Conservation (phyloP, 2,329 filamentous ascomycete species). For the Scedosporium minutisporum region DNA sequence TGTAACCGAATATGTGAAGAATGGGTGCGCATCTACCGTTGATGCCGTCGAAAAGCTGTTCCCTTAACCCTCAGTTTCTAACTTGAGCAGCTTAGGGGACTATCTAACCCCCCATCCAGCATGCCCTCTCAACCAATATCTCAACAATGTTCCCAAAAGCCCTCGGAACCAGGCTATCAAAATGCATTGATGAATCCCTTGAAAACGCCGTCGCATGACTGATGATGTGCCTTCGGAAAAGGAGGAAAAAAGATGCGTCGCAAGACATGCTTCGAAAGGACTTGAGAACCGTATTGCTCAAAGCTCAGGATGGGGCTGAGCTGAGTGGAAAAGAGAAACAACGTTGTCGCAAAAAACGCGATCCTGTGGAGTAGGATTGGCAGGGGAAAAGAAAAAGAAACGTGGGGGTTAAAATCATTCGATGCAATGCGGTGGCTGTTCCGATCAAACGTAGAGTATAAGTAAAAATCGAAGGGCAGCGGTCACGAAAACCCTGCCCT, state of each 20-base stretch:
- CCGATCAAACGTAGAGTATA: not conserved
- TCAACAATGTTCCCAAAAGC: not conserved
- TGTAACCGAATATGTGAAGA: not conserved
- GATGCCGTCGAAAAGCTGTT: not conserved
- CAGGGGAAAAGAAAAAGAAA: not conserved
- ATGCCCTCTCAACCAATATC: not conserved
- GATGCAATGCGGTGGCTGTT: not conserved
- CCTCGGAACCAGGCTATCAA: not conserved
- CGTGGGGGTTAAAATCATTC: not conserved
- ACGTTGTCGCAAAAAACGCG: no score
- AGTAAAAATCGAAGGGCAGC: not conserved
- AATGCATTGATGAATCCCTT: not conserved
- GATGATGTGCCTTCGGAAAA: no score
- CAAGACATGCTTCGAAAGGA: no score
- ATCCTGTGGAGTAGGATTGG: not conserved
- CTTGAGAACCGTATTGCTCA: no score
- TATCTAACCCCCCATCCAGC: not conserved
- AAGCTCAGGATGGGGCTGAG: no score
- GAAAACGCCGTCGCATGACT: not conserved
- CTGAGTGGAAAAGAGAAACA: no score
- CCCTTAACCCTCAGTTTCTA: not conserved
- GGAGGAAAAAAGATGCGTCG: no score
- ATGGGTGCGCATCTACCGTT: no score
- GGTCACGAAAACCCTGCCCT: not conserved
- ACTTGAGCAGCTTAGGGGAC: not conserved